Evolutionary conservation across 1,284 basidiomycete species (phyloP).

Genomic region (Meripilus lineatus): DNA sequence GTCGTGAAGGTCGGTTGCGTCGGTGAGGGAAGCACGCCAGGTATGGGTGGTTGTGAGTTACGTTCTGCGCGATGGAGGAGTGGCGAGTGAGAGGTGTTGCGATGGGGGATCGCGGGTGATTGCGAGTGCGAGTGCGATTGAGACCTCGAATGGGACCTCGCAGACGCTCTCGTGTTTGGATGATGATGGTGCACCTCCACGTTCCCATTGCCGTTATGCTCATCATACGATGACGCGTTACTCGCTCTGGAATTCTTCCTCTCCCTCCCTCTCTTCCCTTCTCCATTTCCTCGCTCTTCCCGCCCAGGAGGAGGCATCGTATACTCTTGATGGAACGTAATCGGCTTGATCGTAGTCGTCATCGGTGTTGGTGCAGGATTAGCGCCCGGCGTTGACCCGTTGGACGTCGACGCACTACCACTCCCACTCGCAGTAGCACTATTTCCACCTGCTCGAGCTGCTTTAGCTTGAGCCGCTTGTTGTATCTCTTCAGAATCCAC

Average conservation of each 20-base stretch:
- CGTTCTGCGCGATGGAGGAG: constrained; percentile 19
- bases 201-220: constrained; percentile 3
- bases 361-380: constrained; percentile 5
- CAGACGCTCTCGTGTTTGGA: too few relatives aligned
- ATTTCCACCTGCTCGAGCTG: constrained; percentile 10
- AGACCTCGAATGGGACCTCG: too few relatives aligned
- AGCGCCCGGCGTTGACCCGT: background rate
- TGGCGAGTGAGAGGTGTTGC: constrained; percentile 13
- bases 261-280: constrained; percentile 1
- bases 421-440: background rate
- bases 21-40: background rate
- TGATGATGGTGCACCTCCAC: too few relatives aligned
- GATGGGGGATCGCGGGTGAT: constrained; percentile 13
- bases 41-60: constrained; percentile 20
- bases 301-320: background rate
- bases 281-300: background rate
- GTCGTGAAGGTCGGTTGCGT: too few relatives aligned
- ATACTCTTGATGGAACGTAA: constrained; percentile 28
- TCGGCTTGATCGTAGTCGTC: constrained; percentile 19
- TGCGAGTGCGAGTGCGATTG: constrained; percentile 9
- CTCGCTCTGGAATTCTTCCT: constrained; percentile 14
- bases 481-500: constrained; percentile 20
- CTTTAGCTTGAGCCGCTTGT: constrained; percentile 24
- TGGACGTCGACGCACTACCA: background rate
- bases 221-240: constrained; percentile 6